Base-by-base conservation (phyloP, 768 basidiomycete species). In the Austroboletus eburneus region DNA sequence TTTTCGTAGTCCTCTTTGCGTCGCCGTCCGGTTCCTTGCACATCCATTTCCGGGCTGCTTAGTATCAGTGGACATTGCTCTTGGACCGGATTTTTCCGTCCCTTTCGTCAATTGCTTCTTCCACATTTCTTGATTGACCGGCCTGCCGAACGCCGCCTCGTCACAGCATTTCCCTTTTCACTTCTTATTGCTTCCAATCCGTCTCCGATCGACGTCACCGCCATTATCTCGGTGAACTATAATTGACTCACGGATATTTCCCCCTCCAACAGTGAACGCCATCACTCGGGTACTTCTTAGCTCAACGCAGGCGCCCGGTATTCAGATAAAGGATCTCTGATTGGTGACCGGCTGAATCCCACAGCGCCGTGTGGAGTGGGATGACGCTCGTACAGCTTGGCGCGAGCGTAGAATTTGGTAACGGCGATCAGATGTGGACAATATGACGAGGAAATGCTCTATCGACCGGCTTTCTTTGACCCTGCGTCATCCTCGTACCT, bases 241-340 rank as follows among this genome's bases (percentile, higher is more conserved):
- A 39, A 34, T 40, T 48, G 37, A 50, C 49, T 57, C 45, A 64
- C 24, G 40, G 39, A 29, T 16, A 33, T 21, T 39, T 10, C 33
- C 9, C 32, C 30, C 29, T n/a, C n/a, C n/a, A 41, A 10, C 25
- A 89, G 87, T 81, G 42, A 90, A 84, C 30, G 72, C 81, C 9
- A 89, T 96, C 59, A 75, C 71, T n/a, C 83, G 81, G 54, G 86
- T 93, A 20, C 74, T 90, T 57, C 77, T 96, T 33, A 94, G 90
- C 64, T 87, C 91, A 21, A 79, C 78, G 23, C 85, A 85, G 56
- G 91, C 91, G 16, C 93, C 92, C n/a, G 87, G 88, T 14, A 93
- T 96, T 64, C 85, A 80, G 57, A 78, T 96, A 66, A 78, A 80
- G 45, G 92, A 93, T 72, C 73, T 78, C 50, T 88, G 77, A 66